Conservation (phyloP, 208 protist species). For the Leishmania tropica region DNA sequence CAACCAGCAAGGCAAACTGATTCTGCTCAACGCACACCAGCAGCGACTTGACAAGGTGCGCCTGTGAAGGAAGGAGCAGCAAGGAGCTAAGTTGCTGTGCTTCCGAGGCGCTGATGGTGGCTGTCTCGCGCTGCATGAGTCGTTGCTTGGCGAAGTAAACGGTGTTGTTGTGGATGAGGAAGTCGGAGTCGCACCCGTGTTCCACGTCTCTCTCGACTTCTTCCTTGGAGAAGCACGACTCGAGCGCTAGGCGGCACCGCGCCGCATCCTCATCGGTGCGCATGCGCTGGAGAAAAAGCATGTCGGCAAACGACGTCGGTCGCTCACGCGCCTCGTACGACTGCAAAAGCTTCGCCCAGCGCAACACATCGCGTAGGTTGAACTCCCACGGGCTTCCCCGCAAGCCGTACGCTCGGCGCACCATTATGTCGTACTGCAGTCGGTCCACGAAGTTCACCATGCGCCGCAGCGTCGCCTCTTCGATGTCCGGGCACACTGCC, state of each 20-base stretch:
- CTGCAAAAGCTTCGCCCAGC: constrained; percentile 97
- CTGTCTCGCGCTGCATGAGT: constrained; percentile 23
- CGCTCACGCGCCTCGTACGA: constrained; percentile 41
- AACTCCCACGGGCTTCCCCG: constrained; percentile 99
- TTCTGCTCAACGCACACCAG: constrained; percentile 91
- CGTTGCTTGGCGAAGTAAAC: constrained; percentile 63
- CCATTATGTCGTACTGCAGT: constrained; percentile 93
- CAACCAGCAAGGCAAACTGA: constrained; percentile 97
- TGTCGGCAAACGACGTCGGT: constrained; percentile 71
- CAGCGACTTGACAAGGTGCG: constrained; percentile 75
- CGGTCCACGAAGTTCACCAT: constrained; percentile 97
- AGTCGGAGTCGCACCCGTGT: constrained; percentile 53
- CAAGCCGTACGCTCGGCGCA: constrained; percentile 75
- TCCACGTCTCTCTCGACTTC: constrained; percentile 26
- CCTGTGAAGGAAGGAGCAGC: constrained; percentile 77
- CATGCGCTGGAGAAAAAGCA: constrained; percentile 90
- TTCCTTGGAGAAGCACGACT: constrained; percentile 46
- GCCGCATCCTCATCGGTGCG: constrained; percentile 74
- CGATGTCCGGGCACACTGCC: constrained; percentile 81
- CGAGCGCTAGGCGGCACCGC: constrained; percentile 44
- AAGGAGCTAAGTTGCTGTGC: constrained; percentile 30
- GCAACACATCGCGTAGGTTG: constrained; percentile 99
- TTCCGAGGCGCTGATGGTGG: constrained; percentile 13
- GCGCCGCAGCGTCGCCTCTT: constrained; percentile 51
- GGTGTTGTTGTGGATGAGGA: constrained; percentile 59